Base-by-base conservation (phyloP, 75 land plant species). In the Selaginella moellendorffii region DNA sequence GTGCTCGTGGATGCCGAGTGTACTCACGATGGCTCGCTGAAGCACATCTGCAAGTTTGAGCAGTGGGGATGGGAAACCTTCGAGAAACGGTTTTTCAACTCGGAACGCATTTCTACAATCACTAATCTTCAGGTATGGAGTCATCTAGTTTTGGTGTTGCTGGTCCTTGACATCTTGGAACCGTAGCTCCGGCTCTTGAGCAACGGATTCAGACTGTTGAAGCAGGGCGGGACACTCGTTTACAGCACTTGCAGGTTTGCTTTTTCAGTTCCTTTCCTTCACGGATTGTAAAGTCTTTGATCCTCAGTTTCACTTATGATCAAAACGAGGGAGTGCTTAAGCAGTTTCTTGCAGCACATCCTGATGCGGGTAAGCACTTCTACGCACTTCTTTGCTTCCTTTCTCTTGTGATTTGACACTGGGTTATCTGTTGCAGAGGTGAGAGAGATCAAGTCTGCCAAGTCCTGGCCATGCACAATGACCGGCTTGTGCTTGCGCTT, bases 1-100 rank as follows among this genome's bases (percentile, higher is more conserved):
- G 97, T 92, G 26, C 80, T 92, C 62, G 97, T 92, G 52, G 97
- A 92, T 80, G 97, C 97, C 61, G 97, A 92, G 62, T 92, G 97
- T 61, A 92, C 97, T 18, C 97, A 92, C 78, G 97, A 92, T 78
- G 97, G 97, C 2, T 92, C 97, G 54, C 69, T 92, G 54, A 92
- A 78, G 59, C 97, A 92, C 65, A 72, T 92, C 21, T 81, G 73
- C n/a, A 92, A 92, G 65, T 92, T 80, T 70, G 95, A 92, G 65
- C 65, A 81, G 62, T 92, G 97, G 97, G 97, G 97, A 12, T 92
- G 97, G 97, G 74, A 66, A 54, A 85, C 97, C 2, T 77, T 92
- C 67, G 77, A 88, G 70, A 74, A 83, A 21, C 89, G 97, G 54
- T 77, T 92, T 26, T 67, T 92, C 64, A 78, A 87, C 77, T 79